Conservation (phyloP, 345 rosid species). For the Eutrema yunnanense region DNA sequence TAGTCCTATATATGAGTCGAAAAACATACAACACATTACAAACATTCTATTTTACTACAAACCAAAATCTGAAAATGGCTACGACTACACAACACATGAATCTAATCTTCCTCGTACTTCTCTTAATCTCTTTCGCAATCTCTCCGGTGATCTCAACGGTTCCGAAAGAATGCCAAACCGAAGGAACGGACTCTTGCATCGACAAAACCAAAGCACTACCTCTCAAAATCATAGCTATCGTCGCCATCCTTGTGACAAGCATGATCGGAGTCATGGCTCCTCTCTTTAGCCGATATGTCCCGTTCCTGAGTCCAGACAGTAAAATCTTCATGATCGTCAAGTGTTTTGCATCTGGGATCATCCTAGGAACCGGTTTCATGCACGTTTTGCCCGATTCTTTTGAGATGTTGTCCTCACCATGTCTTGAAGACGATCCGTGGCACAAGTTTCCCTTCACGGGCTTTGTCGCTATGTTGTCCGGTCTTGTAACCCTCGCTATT, state of each 20-base stretch:
- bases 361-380: constrained; percentile 76
- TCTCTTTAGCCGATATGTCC: constrained; percentile 41
- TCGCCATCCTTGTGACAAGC: constrained; percentile 48
- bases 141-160: constrained; percentile 24
- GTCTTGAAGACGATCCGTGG: constrained; percentile 69
- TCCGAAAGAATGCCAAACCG: constrained; percentile 29
- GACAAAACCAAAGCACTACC: constrained; percentile 45
- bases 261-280: constrained; percentile 59
- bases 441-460: constrained; percentile 71
- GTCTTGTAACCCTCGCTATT: constrained; percentile 50
- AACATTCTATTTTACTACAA: not conserved
- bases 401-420: constrained; percentile 55
- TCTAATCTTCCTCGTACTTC: constrained; percentile 6
- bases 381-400: constrained; percentile 88
- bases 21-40: not conserved
- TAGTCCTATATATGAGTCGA: not conserved
- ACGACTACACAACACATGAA: constrained; percentile 14
- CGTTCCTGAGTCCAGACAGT: constrained; percentile 48
- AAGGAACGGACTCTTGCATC: constrained; percentile 29
- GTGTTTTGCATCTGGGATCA: constrained; percentile 71
- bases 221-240: constrained; percentile 55
- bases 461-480: constrained; percentile 76
- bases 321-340: constrained; percentile 51
- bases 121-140: constrained; percentile 12
- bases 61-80: not conserved